phyloP scores from a whole-genome alignment of 768 basidiomycete species.

The Leucosporidium scottii region DNA sequence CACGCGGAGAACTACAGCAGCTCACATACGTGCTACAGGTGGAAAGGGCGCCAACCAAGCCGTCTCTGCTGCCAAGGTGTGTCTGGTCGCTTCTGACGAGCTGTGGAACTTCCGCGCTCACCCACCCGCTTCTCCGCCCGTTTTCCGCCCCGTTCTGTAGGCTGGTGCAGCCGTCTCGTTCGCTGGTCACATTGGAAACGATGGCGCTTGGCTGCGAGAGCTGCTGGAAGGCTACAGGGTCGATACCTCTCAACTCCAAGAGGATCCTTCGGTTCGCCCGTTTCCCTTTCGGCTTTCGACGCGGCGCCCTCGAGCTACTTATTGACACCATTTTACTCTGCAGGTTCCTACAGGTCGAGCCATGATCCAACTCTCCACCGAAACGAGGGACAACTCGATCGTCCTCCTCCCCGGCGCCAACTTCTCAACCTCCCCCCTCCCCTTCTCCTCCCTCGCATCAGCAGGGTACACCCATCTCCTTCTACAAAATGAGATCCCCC shows the following conservation, averaged over 20 bases:
- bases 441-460: slow-evolving; percentile 16
- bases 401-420: slow-evolving; percentile 36
- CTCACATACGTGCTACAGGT: slow-evolving; percentile 30
- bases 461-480: slow-evolving; percentile 41
- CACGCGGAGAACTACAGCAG: accelerated
- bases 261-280: slow-evolving; percentile 35
- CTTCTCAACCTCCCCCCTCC: slow-evolving; percentile 14
- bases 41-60: slow-evolving; percentile 49
- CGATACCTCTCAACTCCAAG: slow-evolving; percentile 30
- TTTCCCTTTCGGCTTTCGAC: neutral
- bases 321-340: no score
- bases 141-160: neutral
- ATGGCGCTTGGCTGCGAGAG: slow-evolving; percentile 35
- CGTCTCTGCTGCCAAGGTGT: slow-evolving; percentile 41
- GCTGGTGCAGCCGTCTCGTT: slow-evolving; percentile 40
- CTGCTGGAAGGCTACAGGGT: slow-evolving; percentile 37
- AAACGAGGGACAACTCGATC: slow-evolving; percentile 47
- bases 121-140: neutral
- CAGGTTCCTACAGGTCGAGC: slow-evolving; percentile 44
- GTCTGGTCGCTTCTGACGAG: neutral
- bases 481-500: slow-evolving; percentile 47
- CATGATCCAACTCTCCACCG: slow-evolving; percentile 44
- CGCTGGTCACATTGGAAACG: slow-evolving; percentile 41
- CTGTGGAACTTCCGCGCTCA: neutral
- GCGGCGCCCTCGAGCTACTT: neutral